Conservation (phyloP, 495 filamentous ascomycete genomes). For the Xanthoparmelia taractica region DNA sequence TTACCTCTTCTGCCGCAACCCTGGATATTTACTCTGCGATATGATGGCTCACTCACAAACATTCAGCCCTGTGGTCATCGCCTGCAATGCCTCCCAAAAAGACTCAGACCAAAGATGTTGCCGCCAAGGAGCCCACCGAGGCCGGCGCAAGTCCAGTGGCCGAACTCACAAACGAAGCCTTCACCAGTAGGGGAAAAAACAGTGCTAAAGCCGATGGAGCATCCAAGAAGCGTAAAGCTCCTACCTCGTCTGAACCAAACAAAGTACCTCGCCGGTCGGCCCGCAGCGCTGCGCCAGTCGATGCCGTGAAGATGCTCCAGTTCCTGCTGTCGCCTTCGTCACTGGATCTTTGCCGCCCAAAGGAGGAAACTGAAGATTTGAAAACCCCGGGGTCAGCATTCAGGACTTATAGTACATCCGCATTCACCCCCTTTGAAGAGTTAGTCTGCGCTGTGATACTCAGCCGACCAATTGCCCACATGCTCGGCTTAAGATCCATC, state of each 20-base stretch:
- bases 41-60: conserved; percentile 1
- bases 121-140: neutral
- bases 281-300: conserved; percentile 14
- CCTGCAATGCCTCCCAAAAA: conserved; percentile 24
- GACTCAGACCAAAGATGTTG: neutral
- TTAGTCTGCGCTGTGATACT: conserved; percentile 31
- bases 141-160: neutral
- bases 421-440: conserved; percentile 32
- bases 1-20: neutral
- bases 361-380: conserved; percentile 29
- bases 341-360: conserved; percentile 27
- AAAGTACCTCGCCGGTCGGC: conserved; percentile 23
- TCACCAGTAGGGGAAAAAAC: neutral
- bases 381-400: conserved; percentile 18
- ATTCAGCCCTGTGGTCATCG: neutral
- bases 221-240: conserved; percentile 23
- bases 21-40: neutral
- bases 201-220: neutral
- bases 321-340: conserved; percentile 28
- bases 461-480: conserved; percentile 31
- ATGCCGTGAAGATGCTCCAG: conserved; percentile 24
- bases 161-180: neutral
- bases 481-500: conserved; percentile 30
- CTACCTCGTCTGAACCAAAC: conserved; percentile 10
- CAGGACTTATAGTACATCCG: conserved; percentile 25